Evolutionary conservation across 2,329 filamentous ascomycete species (phyloP), one percentile per base, ranked within the genome.

Genomic region (Pseudophaeomoniella oleicola): DNA sequence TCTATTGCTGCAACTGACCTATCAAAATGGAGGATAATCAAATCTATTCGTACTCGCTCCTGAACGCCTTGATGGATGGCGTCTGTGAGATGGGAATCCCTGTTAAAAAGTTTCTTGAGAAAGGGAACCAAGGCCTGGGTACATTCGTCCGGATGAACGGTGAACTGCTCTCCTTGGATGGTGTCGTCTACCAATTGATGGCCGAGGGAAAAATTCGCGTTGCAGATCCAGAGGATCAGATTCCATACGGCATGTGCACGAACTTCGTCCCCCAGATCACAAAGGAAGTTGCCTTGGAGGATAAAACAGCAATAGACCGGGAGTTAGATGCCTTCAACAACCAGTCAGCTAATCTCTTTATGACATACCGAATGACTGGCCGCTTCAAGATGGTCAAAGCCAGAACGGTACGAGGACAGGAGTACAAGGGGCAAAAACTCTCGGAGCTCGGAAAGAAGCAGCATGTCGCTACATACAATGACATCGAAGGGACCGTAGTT

Each of bases 51-150:
- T 64, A 56, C 48, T 60, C 54, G 19, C 46, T 63, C 3, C 49
- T 64, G 35, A 59, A 57, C 37, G 60, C 60, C 16, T 46, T 65
- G 3, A 64, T 65, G 60, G 55, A 56, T 35, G 62, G 60, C 12
- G 51, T 64, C 29, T 60, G 58, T 39, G 59, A 64, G 43, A 57
- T 58, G 32, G 64, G 64, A 22, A 66, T 67, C 39, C 50, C 60
- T 35, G 64, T 60, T 34, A 55, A 62, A 30, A 57, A 65, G 46
- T 58, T 69, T 39, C 50, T 59, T 11, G 48, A 53, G 30, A 58
- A 65, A 45, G 66, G 66, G 35, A 66, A 65, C 45, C 57, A 67
- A 54, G 66, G 66, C 39, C 57, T 70, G 6, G 66, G 66, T 39
- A 63, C 63, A 19, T 67, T 63, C 42, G 47, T 52, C 1, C 47